These are phyloP conservation scores for Cryphonectria naterciae DNA, from an alignment of 2,329 filamentous ascomycete genomes.

Conservation along the genomic window DNA sequence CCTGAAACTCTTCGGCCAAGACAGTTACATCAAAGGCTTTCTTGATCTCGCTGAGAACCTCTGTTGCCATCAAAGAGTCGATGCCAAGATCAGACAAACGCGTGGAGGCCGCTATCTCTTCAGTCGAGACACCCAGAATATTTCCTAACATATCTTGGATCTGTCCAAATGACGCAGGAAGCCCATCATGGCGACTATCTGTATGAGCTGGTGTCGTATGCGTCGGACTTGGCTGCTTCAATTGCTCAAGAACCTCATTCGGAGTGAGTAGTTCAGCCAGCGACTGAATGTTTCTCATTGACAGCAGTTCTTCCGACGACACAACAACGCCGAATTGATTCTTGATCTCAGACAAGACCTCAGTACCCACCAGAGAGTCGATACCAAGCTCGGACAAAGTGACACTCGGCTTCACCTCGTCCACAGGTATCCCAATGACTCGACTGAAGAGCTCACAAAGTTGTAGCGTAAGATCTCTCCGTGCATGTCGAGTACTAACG, in stretches of 20 bases:
- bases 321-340: conserved; percentile 25
- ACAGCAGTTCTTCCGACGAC: background rate
- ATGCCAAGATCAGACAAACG: conserved; percentile 39
- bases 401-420: conserved; percentile 32
- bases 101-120: conserved; percentile 30
- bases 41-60: conserved; percentile 36
- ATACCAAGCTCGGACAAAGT: conserved; percentile 41
- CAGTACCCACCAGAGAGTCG: conserved; percentile 43
- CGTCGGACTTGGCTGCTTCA: too few relatives aligned
- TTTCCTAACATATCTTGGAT: background rate
- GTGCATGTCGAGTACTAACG: too few relatives aligned
- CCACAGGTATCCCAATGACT: conserved; percentile 31
- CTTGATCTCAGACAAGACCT: conserved; percentile 39
- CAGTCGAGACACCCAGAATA: background rate
- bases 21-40: background rate
- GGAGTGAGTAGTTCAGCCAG: background rate
- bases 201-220: too few relatives aligned
- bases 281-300: background rate
- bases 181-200: background rate
- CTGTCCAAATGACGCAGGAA: background rate
- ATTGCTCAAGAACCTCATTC: too few relatives aligned
- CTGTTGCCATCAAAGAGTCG: conserved; percentile 40
- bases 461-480: background rate
- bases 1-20: background rate
- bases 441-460: conserved; percentile 24